Evolutionary conservation across 352 stramenopile species (phyloP).

Genomic region (Thalassiosira mediterranea): DNA sequence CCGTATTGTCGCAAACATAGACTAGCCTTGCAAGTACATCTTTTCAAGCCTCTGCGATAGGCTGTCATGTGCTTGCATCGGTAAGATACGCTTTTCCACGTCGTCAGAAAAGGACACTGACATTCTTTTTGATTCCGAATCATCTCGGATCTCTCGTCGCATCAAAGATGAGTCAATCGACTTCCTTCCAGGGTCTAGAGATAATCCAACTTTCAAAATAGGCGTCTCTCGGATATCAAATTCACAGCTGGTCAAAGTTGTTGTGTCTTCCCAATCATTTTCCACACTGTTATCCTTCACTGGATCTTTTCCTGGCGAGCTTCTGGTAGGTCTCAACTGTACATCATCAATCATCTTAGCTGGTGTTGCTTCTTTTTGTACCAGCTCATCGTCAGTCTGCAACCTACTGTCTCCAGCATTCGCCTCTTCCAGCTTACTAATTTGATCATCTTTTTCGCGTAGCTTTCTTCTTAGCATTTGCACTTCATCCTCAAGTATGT

Average conservation of each 20-base stretch:
- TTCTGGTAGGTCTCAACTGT: not conserved
- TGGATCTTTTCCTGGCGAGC: not conserved
- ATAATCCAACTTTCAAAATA: not conserved
- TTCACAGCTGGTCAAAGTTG: not conserved
- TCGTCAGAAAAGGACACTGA: slow-evolving; percentile 14
- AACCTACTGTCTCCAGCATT: not conserved
- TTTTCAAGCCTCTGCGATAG: slow-evolving; percentile 6
- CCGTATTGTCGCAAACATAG: no score
- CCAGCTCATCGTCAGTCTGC: not conserved
- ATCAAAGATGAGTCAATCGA: not conserved
- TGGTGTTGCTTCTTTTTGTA: not conserved
- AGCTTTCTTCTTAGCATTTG: slow-evolving; percentile 5
- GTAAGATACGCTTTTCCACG: slow-evolving; percentile 2
- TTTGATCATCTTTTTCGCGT: slow-evolving; percentile 6
- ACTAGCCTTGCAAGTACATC: slow-evolving; percentile 18
- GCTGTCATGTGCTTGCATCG: slow-evolving; percentile 16
- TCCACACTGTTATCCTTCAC: not conserved
- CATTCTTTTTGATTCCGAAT: slow-evolving; percentile 1
- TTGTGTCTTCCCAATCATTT: slow-evolving; percentile 10
- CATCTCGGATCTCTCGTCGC: slow-evolving; percentile 3
- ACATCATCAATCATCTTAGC: not conserved
- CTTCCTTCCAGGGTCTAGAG: not conserved
- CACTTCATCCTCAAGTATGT: slow-evolving; percentile 7
- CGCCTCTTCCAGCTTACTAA: slow-evolving; percentile 1
- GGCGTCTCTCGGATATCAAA: slow-evolving; percentile 11